Percentiles rank a stretch among this genome's conserved stretches.
phyloP scores from a whole-genome alignment of 345 rosid genomes.

The Sisymbrium altissimum region DNA sequence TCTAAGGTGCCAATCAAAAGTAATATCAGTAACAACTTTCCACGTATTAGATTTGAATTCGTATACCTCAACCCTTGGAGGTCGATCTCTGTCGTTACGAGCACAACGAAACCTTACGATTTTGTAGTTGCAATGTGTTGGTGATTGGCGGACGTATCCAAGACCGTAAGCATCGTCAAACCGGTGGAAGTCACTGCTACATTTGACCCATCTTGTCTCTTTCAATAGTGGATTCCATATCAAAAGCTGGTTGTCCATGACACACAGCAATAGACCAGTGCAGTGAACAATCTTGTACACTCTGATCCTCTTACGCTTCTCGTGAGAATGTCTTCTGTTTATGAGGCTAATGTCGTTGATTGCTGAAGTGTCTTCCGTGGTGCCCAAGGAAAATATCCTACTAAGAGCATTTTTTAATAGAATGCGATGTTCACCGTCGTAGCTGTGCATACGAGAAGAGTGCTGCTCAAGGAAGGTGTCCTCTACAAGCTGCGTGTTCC shows the following conservation, averaged over 20 bases:
- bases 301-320: no score
- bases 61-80: neutral
- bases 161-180: conserved; percentile 6
- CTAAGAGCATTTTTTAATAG: no score
- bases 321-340: no score
- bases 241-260: neutral
- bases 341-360: no score
- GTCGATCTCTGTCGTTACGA: neutral
- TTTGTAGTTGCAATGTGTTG: neutral
- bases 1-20: neutral
- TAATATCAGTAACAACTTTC: neutral
- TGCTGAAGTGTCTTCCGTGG: no score
- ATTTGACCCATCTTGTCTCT: neutral
- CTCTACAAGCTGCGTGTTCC: no score
- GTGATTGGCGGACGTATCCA: neutral
- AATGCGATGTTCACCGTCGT: no score
- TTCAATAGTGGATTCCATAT: neutral
- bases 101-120: conserved; percentile 1
- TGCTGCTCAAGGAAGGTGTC: no score
- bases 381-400: no score
- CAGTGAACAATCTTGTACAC: no score
- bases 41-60: neutral
- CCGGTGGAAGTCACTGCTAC: neutral
- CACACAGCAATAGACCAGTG: no score
- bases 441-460: no score